Evolutionary conservation across 1,284 basidiomycete genomes (phyloP), one percentile per base, ranked within the genome.

Genomic region (Leccinum cinnamomeum): DNA sequence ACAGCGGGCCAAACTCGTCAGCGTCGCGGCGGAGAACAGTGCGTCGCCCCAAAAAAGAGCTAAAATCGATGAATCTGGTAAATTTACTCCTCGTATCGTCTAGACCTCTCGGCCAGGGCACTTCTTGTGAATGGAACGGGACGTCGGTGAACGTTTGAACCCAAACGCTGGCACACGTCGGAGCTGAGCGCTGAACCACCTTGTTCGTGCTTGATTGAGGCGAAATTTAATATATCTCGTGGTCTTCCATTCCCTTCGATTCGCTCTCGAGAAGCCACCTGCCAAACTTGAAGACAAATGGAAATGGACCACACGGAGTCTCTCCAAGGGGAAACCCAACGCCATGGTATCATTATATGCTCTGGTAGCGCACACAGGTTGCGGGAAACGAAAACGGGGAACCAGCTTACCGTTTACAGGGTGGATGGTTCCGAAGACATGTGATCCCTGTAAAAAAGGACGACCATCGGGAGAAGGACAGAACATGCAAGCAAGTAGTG

Each of bases 251-350:
- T 41, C 61, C 60, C 61, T 61, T 35, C 48, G 41, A 20, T 62
- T 69, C 60, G 44, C 33, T 33, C 39, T n/a, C 61, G 54, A 60
- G 51, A 41, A 60, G 54, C 11, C 14, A 51, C 57, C 58, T 68
- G 60, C 60, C 61, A 68, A 56, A 37, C 37, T 48, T 12, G n/a
- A 48, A 44, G 59, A 59, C 50, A 56, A 30, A 12, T 37, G 37
- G 46, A 57, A 68, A 65, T 61, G 59, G 62, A 69, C 37, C 30
- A 37, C 18, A 53, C 18, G 60, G 8, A 57, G 61, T 56, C 7
- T 35, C 46, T 53, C 10, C 53, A 44, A 59, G 60, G 67, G 41
- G 54, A 62, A 60, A 25, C 7, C 56, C 28, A 41, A 60, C 50
- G 48, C 55, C 20, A 7, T 53, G 18, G n/a, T 48, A 59, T 57